A percentile compares a stretch with the other conserved stretches of the same genome.
phyloP scores from a whole-genome alignment of 1,284 basidiomycete species.

The Porodaedalea pini region DNA sequence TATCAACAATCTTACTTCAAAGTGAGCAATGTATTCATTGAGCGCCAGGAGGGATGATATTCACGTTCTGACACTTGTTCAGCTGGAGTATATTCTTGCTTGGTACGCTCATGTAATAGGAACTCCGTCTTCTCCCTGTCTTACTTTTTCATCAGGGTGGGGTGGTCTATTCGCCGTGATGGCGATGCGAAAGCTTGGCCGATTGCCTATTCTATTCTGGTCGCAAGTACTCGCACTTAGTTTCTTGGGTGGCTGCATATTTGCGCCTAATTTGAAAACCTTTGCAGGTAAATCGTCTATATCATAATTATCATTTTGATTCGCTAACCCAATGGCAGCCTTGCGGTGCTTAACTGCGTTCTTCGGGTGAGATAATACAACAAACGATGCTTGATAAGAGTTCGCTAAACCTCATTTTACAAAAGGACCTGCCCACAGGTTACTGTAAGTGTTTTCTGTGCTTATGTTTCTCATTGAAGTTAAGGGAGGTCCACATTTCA shows the following conservation, averaged over 20 bases:
- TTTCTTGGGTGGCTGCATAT: constrained; percentile 50
- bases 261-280: constrained; percentile 48
- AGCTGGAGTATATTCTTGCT: constrained; percentile 69
- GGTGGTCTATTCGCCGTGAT: constrained; percentile 58
- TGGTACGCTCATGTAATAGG: constrained; percentile 33
- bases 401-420: not conserved
- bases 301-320: not conserved
- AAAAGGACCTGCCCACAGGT: constrained; percentile 63
- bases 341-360: constrained; percentile 70
- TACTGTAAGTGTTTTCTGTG: constrained; percentile 43
- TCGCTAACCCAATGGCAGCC: constrained; percentile 40
- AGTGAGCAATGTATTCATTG: constrained; percentile 37
- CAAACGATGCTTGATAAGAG: constrained; percentile 3
- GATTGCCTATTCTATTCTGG: constrained; percentile 63
- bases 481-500: no score
- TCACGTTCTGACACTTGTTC: constrained; percentile 2
- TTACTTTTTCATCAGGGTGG: constrained; percentile 40
- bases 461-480: no score
- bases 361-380: constrained; percentile 48
- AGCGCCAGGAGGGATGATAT: not conserved
- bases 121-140: not conserved
- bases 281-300: constrained; percentile 43
- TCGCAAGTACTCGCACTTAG: constrained; percentile 51
- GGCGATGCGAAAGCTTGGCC: constrained; percentile 53
- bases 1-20: constrained; percentile 64